Percentiles rank a stretch among this genome's conserved stretches.
These are phyloP conservation scores for Pyrenophora seminiperda DNA, from an alignment of 2,329 filamentous ascomycete species.

Conservation along the genomic window DNA sequence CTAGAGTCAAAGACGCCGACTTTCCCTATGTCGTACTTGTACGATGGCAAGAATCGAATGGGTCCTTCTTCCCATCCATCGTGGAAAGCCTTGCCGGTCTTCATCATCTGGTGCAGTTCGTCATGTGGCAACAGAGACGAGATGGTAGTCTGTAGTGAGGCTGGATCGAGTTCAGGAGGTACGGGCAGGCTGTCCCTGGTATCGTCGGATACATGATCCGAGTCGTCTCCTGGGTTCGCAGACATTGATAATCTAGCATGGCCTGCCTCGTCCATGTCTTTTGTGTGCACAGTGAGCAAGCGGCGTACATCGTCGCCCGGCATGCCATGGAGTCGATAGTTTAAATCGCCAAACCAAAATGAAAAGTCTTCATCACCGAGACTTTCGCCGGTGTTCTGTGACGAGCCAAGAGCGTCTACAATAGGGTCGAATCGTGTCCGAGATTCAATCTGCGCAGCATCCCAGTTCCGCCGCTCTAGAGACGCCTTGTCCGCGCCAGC, in stretches of 20 bases:
- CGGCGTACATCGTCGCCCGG: conserved; percentile 89
- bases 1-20: conserved; percentile 92
- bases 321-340: conserved; percentile 87
- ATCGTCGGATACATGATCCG: conserved; percentile 22
- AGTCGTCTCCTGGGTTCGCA: conserved; percentile 24
- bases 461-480: conserved; percentile 87
- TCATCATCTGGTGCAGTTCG: conserved; percentile 77
- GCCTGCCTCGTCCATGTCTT: conserved; percentile 60
- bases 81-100: conserved; percentile 77
- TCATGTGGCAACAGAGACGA: conserved; percentile 88
- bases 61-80: conserved; percentile 91
- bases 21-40: conserved; percentile 97
- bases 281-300: conserved; percentile 81
- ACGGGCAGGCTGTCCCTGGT: conserved; percentile 41
- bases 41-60: conserved; percentile 89
- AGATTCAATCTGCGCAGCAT: conserved; percentile 75
- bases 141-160: conserved; percentile 85
- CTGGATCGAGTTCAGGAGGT: conserved; percentile 69
- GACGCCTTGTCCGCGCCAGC: conserved; percentile 80
- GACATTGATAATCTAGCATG: conserved; percentile 24
- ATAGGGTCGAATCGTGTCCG: conserved; percentile 81
- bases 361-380: conserved; percentile 91
- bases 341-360: conserved; percentile 96
- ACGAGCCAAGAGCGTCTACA: conserved; percentile 65
- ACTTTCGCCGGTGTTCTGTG: conserved; percentile 63